A percentile compares a stretch with the other conserved stretches of the same genome.
phyloP scores from a whole-genome alignment of 768 basidiomycete species.

The Macrolepiota dolichaula region DNA sequence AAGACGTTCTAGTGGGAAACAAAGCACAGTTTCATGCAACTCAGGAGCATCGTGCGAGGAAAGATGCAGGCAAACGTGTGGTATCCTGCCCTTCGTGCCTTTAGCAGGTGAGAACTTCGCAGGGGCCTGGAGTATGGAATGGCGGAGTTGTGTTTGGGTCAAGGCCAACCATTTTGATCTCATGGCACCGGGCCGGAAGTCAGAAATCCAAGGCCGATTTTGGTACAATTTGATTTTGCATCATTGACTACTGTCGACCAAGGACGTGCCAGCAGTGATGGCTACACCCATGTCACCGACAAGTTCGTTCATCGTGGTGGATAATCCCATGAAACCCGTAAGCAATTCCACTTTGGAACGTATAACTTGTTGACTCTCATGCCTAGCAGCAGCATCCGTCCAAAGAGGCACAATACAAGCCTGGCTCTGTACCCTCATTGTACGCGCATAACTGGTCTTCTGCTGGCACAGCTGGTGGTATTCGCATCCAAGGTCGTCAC shows the following conservation, averaged over 20 bases:
- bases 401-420: conserved; percentile 33
- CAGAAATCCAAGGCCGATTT: background rate
- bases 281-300: background rate
- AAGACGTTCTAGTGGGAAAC: conserved; percentile 3
- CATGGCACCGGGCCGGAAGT: background rate
- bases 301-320: conserved; percentile 8
- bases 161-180: too few species aligned
- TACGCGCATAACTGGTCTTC: conserved; percentile 77
- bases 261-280: background rate
- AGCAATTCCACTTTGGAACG: conserved; percentile 3
- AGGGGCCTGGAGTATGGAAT: background rate
- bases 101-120: background rate
- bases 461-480: conserved; percentile 47
- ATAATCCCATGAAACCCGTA: background rate
- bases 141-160: background rate
- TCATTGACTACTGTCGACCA: background rate
- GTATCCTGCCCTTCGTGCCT: background rate
- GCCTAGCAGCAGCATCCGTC: conserved; percentile 43
- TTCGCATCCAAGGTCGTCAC: conserved; percentile 69
- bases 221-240: background rate
- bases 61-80: background rate
- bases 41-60: background rate
- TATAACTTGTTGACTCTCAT: background rate
- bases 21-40: conserved; percentile 3
- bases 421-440: conserved; percentile 40